Evolutionary conservation across 805 yeast genomes (phyloP), one percentile per base, ranked within the genome.

Genomic region (Saturnispora saitoi): DNA sequence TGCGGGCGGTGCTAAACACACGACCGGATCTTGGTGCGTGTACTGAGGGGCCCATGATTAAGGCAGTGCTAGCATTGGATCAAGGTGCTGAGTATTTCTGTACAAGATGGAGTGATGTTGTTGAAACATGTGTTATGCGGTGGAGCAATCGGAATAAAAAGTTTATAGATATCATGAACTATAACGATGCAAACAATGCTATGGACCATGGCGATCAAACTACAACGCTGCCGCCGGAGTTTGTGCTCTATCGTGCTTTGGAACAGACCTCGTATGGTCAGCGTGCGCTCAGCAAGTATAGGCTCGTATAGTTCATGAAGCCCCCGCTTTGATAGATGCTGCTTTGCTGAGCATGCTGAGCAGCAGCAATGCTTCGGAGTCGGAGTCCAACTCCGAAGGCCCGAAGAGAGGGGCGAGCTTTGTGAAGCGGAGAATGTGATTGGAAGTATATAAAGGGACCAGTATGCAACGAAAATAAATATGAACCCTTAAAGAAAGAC

Each of bases 391-490:
- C 29, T 37, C 41, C 26, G 41, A 24, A 37, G 41, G 41, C 34
- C 44, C 26, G 40, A 38, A 28, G 19, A 7, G 48, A 39, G 31
- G 44, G 31, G 12, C 39, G 48, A 44, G 48, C 44, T 3, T 44
- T 31, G 9, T n/a, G 44, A 15, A 31, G 14, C 15, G 32, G 15
- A 10, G 15, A 14, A 31, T 12, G 15, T 12, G 14, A 12, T 31
- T 31, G 15, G 14, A n/a, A 5, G 15, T 31, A 12, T 31, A 24
- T 24, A 24, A 24, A 24, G 8, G 28, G 28, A 24, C 28, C 3
- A 9, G 28, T 24, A 24, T 24, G 3, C 8, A 3, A 6, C 8
- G 28, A 24, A 24, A 24, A 24, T 1, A 9, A 24, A 24, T 6
- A 3, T 24, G 28, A 24, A 24, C 28, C 28, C 28, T 24, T 24